Base-by-base conservation (phyloP, 2,329 filamentous ascomycete species). In the Sporothrix pseudoabietina region DNA sequence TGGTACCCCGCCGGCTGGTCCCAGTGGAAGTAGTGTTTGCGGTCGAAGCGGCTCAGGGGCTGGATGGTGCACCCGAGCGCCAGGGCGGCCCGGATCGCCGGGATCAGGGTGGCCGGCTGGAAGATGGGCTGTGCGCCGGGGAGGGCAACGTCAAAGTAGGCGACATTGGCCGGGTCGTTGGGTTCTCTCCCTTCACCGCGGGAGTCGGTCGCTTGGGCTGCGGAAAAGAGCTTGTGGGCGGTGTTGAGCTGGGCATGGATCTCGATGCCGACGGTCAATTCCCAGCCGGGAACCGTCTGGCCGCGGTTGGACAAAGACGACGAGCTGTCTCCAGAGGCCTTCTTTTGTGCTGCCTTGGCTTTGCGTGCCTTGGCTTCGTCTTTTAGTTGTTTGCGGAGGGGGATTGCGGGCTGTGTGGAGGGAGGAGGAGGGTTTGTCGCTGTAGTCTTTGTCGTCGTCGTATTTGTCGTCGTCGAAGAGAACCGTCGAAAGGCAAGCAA, bases 1-100 rank as follows among this genome's bases (percentile, higher is more conserved):
- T 99, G 96, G 81, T 99, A 99, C 0, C 96, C 96, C 0, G 93
- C 88, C 0, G 96, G 96, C 82, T 99, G 96, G 81, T 99, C 96
- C 88, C 96, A 97, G 85, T 98, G 97, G 82, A 99, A 98, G 82
- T 99, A 99, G 82, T 99, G 96, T 81, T 99, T 99, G 76, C 96
- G 88, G 82, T 99, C 96, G 83, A 98, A 99, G 71, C 89, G 89
- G 81, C 94, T 97, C 77, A 88, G 86, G 1, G 83, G 85, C 79
- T 97, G 92, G 71, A 98, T 87, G 1, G 90, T 83, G 81, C 96
- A 98, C 73, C 91, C 88, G 61, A 99, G 85, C 0, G 94, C 93
- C 69, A 98, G 84, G 0, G 96, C 95, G 22, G 95, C 95, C 74
- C 96, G 90, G 19, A 99, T 80, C n/a, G 96, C 96, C 4, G 96